These are phyloP conservation scores for Pseudotsuga menziesii DNA, from an alignment of 75 land plant genomes.

Conservation along the genomic window DNA sequence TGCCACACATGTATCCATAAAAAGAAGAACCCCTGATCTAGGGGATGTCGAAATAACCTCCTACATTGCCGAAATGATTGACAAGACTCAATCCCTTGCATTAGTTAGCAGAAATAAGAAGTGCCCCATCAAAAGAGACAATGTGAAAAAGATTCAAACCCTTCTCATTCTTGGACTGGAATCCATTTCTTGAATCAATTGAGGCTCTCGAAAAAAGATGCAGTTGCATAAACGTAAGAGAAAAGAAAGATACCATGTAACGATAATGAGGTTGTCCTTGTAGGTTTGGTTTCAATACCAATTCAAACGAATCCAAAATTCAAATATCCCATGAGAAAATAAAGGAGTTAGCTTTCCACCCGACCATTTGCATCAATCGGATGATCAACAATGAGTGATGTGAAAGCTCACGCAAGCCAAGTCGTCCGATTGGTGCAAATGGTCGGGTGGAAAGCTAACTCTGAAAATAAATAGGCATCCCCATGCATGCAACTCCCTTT, in stretches of 20 bases:
- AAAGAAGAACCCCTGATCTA: neutral
- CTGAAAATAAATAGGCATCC: conserved; percentile 62
- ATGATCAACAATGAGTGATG: too few relatives aligned
- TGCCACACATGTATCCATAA: neutral
- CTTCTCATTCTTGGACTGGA: too few relatives aligned
- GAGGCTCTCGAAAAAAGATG: conserved; percentile 19
- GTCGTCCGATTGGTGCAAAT: too few relatives aligned
- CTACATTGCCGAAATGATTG: neutral
- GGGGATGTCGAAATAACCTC: neutral
- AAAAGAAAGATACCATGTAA: conserved; percentile 44
- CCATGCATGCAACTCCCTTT: conserved; percentile 52
- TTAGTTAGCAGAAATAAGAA: neutral
- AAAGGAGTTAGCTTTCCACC: too few relatives aligned
- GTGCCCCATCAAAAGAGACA: neutral
- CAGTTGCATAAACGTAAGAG: conserved; percentile 57
- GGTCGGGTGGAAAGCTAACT: too few relatives aligned
- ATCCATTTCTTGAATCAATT: neutral
- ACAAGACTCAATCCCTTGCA: too few relatives aligned
- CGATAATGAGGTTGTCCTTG: conserved; percentile 63
- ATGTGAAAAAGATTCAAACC: neutral
- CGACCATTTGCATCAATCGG: too few relatives aligned
- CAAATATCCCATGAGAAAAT: conserved; percentile 73
- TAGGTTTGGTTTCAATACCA: conserved; percentile 73
- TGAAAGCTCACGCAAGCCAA: too few relatives aligned
- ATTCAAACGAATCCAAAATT: conserved; percentile 77